These are phyloP conservation scores for Suillus subluteus DNA, from an alignment of 768 basidiomycete genomes.

Conservation along the genomic window DNA sequence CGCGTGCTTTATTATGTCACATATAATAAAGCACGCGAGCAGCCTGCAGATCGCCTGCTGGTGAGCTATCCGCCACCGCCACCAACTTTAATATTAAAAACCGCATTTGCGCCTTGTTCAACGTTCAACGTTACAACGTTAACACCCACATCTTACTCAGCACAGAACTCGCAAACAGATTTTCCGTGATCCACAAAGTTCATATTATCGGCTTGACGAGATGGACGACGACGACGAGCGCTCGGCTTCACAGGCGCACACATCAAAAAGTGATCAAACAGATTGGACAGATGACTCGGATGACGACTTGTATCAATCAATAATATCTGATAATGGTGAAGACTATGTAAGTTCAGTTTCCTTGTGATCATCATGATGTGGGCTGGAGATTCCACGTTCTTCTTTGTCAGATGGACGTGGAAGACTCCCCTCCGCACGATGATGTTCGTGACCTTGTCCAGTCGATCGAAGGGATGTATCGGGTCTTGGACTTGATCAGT, in stretches of 20 bases:
- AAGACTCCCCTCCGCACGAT: constrained; percentile 8
- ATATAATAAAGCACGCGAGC: not conserved
- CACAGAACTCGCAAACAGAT: not conserved
- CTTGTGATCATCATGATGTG: constrained; percentile 1
- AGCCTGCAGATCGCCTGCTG: not conserved
- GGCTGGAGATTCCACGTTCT: constrained; percentile 2
- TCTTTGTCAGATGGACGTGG: constrained; percentile 26
- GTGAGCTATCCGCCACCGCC: not conserved
- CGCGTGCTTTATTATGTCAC: too few relatives aligned
- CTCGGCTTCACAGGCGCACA: not conserved
- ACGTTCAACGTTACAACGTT: too few relatives aligned
- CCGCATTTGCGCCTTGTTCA: not conserved
- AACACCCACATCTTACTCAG: not conserved
- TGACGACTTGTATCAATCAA: not conserved
- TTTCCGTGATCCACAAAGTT: not conserved
- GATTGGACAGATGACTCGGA: not conserved
- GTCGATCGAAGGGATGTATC: constrained; percentile 50
- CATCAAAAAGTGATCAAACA: not conserved
- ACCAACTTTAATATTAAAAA: not conserved
- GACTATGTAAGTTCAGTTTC: constrained; percentile 3
- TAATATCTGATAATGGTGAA: not conserved
- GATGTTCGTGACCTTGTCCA: constrained; percentile 26
- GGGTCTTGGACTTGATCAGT: constrained; percentile 55
- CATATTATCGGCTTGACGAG: not conserved
- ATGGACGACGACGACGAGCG: constrained; percentile 6